These are phyloP conservation scores for Rubroboletus satanas DNA, from an alignment of 768 basidiomycete species.

Conservation along the genomic window DNA sequence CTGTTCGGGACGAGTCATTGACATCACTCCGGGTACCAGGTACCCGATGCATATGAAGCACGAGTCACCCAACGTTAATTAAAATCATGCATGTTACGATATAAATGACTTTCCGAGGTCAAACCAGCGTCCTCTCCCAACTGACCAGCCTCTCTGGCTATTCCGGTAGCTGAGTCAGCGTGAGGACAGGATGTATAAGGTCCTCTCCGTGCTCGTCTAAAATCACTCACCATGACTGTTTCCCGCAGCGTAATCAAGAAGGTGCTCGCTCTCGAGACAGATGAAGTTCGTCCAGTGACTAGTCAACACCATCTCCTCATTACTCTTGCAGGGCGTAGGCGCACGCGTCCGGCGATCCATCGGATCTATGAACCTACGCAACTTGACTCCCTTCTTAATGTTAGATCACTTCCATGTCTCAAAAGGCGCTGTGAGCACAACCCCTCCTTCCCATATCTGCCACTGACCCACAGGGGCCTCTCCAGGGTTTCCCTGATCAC, in stretches of 20 bases:
- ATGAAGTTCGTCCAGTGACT: slow-evolving; percentile 48
- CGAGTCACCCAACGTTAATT: no score
- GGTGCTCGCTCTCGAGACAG: slow-evolving; percentile 70
- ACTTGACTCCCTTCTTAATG: slow-evolving; percentile 90
- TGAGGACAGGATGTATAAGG: no score
- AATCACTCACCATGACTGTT: slow-evolving; percentile 26
- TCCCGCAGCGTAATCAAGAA: slow-evolving; percentile 74
- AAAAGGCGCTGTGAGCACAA: slow-evolving; percentile 57
- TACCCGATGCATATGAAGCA: no score
- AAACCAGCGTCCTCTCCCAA: no score
- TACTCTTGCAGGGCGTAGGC: slow-evolving; percentile 58
- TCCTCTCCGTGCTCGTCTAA: background rate
- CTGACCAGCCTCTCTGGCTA: no score
- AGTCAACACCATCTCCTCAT: background rate
- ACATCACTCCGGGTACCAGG: no score
- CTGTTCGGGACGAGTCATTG: no score
- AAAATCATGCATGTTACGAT: no score
- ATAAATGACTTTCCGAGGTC: no score
- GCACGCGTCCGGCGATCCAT: slow-evolving; percentile 85
- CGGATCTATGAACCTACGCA: slow-evolving; percentile 67
- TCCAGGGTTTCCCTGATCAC: slow-evolving; percentile 88
- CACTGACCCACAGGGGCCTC: background rate
- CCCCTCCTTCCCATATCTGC: background rate
- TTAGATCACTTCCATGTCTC: slow-evolving; percentile 75
- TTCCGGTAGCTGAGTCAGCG: no score